Evolutionary conservation across 83 land plant genomes (phyloP).

Genomic region (Picea mariana): DNA sequence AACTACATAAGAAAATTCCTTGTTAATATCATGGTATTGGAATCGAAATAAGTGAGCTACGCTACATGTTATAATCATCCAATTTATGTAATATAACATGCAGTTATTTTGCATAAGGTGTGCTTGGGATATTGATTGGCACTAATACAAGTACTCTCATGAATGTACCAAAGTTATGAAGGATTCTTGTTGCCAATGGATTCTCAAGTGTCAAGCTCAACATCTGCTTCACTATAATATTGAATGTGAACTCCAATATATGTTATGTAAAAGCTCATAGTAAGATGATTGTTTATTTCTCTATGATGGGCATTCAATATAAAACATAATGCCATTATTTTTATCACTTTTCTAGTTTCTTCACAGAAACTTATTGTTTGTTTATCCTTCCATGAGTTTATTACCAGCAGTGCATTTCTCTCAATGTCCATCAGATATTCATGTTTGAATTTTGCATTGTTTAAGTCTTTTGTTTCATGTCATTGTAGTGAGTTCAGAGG

Average conservation of each 20-base stretch:
- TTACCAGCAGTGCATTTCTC: conserved; percentile 16
- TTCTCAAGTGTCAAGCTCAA: no score
- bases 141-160: conserved; percentile 24
- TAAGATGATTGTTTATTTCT: neutral
- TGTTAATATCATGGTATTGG: no score
- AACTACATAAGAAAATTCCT: no score
- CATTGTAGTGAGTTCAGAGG: no score
- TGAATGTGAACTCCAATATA: no score
- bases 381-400: conserved; percentile 19
- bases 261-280: neutral
- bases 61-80: neutral
- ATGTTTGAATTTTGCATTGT: neutral
- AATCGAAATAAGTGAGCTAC: no score
- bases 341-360: neutral
- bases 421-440: conserved; percentile 26
- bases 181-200: no score
- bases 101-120: neutral
- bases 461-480: no score
- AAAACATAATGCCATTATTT: neutral
- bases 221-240: no score
- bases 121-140: conserved; percentile 50
- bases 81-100: no score
- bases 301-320: neutral
- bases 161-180: no score
- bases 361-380: no score